A percentile compares a stretch with the other conserved stretches of the same genome.
phyloP scores from a whole-genome alignment of 2,329 filamentous ascomycete genomes.

The Colletotrichum noveboracense region DNA sequence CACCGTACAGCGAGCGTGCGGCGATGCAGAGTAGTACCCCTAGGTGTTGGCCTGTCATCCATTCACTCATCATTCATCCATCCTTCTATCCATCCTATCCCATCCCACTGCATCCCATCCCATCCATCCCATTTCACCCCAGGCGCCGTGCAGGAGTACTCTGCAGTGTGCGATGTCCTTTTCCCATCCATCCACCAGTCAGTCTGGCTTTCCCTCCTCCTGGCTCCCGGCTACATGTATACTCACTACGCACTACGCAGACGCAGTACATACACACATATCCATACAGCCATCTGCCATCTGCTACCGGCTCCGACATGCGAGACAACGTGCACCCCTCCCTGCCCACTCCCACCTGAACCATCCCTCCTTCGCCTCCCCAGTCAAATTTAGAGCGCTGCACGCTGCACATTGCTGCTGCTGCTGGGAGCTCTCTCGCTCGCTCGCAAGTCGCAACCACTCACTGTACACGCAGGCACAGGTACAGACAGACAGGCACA shows the following conservation, averaged over 20 bases:
- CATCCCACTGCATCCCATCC: neutral
- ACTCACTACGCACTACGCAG: neutral
- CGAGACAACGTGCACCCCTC: constrained; percentile 20
- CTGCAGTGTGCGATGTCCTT: neutral
- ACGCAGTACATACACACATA: neutral
- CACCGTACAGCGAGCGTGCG: neutral
- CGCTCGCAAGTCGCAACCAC: neutral
- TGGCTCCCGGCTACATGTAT: constrained; percentile 16
- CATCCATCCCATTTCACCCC: neutral
- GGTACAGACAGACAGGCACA: neutral
- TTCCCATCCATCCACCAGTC: neutral
- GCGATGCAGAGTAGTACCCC: neutral
- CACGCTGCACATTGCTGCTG: neutral
- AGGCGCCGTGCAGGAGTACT: neutral
- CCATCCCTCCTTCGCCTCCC: constrained; percentile 21
- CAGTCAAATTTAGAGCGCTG: constrained; percentile 17
- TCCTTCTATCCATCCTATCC: neutral
- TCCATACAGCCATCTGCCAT: constrained; percentile 14
- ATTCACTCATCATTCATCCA: neutral
- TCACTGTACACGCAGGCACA: neutral
- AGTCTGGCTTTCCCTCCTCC: constrained; percentile 7
- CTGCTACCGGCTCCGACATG: constrained; percentile 19
- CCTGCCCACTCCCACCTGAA: constrained; percentile 20
- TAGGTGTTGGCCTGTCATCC: neutral
- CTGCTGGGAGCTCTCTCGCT: neutral